Conservation (phyloP, 2,329 filamentous ascomycete species). For the Sphaerostilbella broomeana region DNA sequence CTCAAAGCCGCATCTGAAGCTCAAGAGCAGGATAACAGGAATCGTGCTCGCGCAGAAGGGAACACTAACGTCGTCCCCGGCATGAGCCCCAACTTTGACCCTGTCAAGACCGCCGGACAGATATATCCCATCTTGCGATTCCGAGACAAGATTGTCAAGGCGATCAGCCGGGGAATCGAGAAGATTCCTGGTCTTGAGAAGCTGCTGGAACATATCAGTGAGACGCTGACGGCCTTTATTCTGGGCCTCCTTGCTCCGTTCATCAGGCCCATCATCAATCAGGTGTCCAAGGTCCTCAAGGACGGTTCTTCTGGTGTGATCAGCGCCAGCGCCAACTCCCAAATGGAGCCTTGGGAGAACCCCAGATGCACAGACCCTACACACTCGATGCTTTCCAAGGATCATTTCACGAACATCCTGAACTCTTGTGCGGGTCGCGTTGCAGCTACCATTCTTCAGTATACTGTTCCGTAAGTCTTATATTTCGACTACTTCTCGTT, state of each 20-base stretch:
- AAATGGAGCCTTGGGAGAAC: slow-evolving; percentile 76
- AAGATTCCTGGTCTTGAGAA: slow-evolving; percentile 88
- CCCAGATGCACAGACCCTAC: slow-evolving; percentile 69
- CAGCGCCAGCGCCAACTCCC: slow-evolving; percentile 61
- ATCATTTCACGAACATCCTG: slow-evolving; percentile 74
- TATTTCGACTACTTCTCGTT: slow-evolving; percentile 11
- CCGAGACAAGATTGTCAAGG: slow-evolving; percentile 85
- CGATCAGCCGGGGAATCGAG: slow-evolving; percentile 76
- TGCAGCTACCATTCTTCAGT: slow-evolving; percentile 72
- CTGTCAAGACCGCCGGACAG: slow-evolving; percentile 65
- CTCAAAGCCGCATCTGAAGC: slow-evolving; percentile 56
- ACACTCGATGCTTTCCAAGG: slow-evolving; percentile 77
- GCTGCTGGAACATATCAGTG: slow-evolving; percentile 88
- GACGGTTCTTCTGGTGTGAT: slow-evolving; percentile 71
- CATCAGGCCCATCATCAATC: slow-evolving; percentile 82
- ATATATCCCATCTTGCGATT: slow-evolving; percentile 96
- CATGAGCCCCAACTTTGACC: slow-evolving; percentile 70
- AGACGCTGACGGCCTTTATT: slow-evolving; percentile 87
- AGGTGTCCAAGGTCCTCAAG: slow-evolving; percentile 78
- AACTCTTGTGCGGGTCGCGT: slow-evolving; percentile 72
- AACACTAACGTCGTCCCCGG: slow-evolving; percentile 61
- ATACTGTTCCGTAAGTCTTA: slow-evolving; percentile 64
- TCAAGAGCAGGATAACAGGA: slow-evolving; percentile 54
- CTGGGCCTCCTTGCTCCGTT: slow-evolving; percentile 87
- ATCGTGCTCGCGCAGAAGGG: slow-evolving; percentile 29